phyloP scores from a whole-genome alignment of 345 rosid genomes.

The Microthlaspi erraticum region DNA sequence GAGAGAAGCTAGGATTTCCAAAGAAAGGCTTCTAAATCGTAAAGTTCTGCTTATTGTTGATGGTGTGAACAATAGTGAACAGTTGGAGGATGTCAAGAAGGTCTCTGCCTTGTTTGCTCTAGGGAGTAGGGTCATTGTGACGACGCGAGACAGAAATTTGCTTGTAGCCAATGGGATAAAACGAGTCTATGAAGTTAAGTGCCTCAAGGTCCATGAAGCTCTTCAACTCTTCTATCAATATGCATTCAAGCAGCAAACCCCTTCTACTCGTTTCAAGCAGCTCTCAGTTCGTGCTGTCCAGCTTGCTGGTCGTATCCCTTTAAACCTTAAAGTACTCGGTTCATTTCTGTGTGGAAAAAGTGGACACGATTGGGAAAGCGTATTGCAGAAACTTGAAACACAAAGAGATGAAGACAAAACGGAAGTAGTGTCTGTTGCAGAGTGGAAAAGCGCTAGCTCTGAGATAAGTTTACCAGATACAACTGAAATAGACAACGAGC shows the following conservation, averaged over 20 bases:
- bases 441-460: conserved; percentile 41
- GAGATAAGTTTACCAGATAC: conserved; percentile 59
- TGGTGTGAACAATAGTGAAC: not conserved
- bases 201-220: conserved; percentile 21
- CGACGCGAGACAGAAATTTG: conserved; percentile 6
- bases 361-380: not conserved
- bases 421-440: too few relatives aligned
- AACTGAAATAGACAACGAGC: too few relatives aligned
- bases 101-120: conserved; percentile 16
- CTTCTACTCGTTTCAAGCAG: not conserved
- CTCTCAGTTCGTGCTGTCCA: conserved; percentile 20
- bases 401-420: too few relatives aligned
- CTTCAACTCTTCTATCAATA: conserved; percentile 21
- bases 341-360: not conserved
- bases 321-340: not conserved
- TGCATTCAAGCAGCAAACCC: conserved; percentile 8
- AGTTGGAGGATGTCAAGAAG: too few relatives aligned
- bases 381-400: too few relatives aligned
- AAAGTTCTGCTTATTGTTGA: conserved; percentile 20
- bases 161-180: not conserved
- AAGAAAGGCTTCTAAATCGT: not conserved
- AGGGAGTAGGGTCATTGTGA: conserved; percentile 29
- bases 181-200: conserved; percentile 15
- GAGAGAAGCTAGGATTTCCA: too few relatives aligned
- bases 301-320: conserved; percentile 5